Evolutionary conservation across 768 basidiomycete genomes (phyloP), one percentile per base, ranked within the genome.

Genomic region (Boletus rubroflammeus): DNA sequence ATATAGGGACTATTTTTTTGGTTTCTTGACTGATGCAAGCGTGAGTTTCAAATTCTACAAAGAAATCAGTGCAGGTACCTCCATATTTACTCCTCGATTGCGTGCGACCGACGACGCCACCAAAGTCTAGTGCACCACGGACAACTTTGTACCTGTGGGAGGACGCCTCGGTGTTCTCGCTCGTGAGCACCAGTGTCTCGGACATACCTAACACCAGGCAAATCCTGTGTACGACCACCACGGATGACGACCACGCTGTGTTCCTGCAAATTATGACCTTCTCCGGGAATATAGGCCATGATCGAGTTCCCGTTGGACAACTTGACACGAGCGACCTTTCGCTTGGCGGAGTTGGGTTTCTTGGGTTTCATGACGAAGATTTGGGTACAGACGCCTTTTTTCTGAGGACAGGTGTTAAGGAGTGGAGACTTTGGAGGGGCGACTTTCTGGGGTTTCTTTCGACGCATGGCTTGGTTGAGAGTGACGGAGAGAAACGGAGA

Each of bases 341-440:
- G 91, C 67, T 97, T 93, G 35, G 95, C 95, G 11, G 96, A 98
- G 73, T 99, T 99, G 58, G 97, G 97, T 68, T 99, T 99, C 78
- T 93, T 97, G 23, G 97, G 97, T 63, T 85, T 90, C 60, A 81
- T 82, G 49, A 85, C 90, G 61, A 85, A 83, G 38, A 93, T 78
- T 59, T 85, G 83, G 38, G 87, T 83, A 70, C 91, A 91, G 56
- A 99, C 94, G 44, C 91, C 97, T 67, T 97, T 97, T 64, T 84
- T 83, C 75, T 98, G 95, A 7, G 89, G 90, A 65, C 82, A 86
- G 25, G 70, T 76, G 50, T 88, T 76, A 17, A 99, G 81, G 10
- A 95, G 81, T 0, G 97, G 97, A 0, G 95, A 86, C 60, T 82
- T 81, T 43, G 72, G 62, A 15, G 75, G 67, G 60, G 76, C 75